phyloP scores from a whole-genome alignment of 345 rosid genomes.

The Nephelium lappaceum region DNA sequence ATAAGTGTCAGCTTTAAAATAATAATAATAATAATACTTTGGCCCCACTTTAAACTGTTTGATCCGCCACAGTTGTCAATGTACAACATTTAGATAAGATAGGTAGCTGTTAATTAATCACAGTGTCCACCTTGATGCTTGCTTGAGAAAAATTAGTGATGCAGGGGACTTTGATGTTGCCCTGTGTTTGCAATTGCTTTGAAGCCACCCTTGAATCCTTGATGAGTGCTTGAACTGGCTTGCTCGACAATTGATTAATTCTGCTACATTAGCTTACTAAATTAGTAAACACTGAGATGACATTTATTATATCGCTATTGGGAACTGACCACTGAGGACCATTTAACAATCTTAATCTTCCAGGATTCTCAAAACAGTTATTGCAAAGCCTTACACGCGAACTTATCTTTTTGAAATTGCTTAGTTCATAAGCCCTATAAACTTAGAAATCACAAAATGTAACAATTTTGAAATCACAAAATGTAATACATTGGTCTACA shows the following conservation, averaged over 20 bases:
- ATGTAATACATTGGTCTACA: too few species aligned
- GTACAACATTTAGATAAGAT: too few species aligned
- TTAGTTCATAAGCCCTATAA: neutral
- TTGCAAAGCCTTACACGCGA: neutral
- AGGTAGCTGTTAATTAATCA: too few species aligned
- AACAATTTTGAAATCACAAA: too few species aligned
- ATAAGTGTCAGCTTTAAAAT: too few species aligned
- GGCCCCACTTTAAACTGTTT: too few species aligned
- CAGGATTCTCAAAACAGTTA: neutral
- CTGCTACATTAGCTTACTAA: neutral
- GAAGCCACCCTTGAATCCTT: conserved; percentile 22
- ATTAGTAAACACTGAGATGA: neutral
- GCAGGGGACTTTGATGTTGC: too few species aligned
- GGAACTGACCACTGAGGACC: neutral
- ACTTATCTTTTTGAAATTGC: neutral
- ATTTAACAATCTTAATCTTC: conserved; percentile 3
- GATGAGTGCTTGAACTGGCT: conserved; percentile 2
- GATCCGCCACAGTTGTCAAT: too few species aligned
- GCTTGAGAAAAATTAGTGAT: too few species aligned
- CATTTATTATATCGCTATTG: neutral
- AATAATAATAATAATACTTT: too few species aligned
- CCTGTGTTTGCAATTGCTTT: conserved; percentile 8
- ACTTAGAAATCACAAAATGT: too few species aligned
- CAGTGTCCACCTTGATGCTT: too few species aligned
- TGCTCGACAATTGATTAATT: neutral